Base-by-base conservation (phyloP, 2,329 filamentous ascomycete species). In the Trichophyton benhamiae region DNA sequence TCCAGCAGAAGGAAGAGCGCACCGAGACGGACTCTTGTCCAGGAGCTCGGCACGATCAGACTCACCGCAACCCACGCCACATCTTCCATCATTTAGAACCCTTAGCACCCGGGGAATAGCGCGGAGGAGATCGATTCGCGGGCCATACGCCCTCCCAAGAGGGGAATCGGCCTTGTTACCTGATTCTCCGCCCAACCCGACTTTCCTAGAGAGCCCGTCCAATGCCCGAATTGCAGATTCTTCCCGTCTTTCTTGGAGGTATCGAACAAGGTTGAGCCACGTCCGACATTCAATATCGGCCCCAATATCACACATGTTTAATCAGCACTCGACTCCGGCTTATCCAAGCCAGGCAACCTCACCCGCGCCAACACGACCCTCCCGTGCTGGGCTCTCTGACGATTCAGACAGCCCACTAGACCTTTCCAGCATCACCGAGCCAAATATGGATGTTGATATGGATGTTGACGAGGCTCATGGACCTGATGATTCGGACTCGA, bases 291-390 rank as follows among this genome's bases (percentile, higher is more conserved):
- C 77, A 3, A 65, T 78, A 48, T 74, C 76, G 49, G 69, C 67
- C 1, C 75, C 76, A 2, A 75, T 78, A 60, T 74, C 74, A 52
- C 74, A 76, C 25, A 75, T 78, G 63, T 76, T 78, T 62, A 74
- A 74, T 46, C 72, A 74, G 41, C 67, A 73, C 3, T 64, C 69
- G 33, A 62, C 70, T 7, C 64, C 66, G 6, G 61, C 68, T 5
- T 41, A 59, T 42, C 62, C 68, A 27, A 66, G 60, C n/a, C 66
- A 66, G 42, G 57, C 65, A 8, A 69, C 69, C 20, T n/a, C 58
- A 57, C 65, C 65, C 30, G 63, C 72, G 15, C 69, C 71, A 42
- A 67, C 66, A 30, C 67, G 69, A 58, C 69, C 72, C 8, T 63
- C 67, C n/a, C 69, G 70, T 38, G 64, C 68, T 44, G 66, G 68